Percentiles rank a stretch among this genome's conserved stretches.
Evolutionary conservation across 495 filamentous ascomycete genomes (phyloP).

Genomic region (Penicillium taxi): DNA sequence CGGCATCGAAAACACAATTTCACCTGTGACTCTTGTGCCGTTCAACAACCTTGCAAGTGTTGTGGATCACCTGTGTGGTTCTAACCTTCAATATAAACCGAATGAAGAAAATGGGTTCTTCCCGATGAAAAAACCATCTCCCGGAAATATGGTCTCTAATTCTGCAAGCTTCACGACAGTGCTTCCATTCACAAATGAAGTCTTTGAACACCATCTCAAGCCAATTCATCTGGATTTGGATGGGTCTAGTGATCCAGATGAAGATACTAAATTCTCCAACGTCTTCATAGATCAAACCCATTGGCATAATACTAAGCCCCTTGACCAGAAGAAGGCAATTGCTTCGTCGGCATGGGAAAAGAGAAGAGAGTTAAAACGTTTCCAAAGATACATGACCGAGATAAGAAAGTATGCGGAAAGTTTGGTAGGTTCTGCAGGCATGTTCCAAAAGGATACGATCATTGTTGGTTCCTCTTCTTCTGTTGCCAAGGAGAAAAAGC

Average conservation of each 20-base stretch:
- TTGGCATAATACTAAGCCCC: conserved; percentile 54
- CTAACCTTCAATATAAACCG: too few species aligned
- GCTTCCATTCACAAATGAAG: conserved; percentile 12
- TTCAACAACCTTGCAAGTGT: neutral
- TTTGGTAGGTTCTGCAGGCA: conserved; percentile 23
- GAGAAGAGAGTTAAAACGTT: conserved; percentile 8
- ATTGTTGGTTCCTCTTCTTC: conserved; percentile 4
- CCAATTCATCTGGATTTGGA: conserved; percentile 41
- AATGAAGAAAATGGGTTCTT: too few species aligned
- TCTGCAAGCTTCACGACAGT: neutral
- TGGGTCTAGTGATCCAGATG: conserved; percentile 5
- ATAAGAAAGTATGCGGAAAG: conserved; percentile 63
- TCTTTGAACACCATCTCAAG: conserved; percentile 49
- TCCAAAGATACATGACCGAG: conserved; percentile 19
- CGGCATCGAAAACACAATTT: neutral
- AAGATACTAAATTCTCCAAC: conserved; percentile 5
- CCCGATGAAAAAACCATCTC: too few species aligned
- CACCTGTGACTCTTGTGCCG: neutral
- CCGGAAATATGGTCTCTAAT: too few species aligned
- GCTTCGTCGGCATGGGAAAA: conserved; percentile 1
- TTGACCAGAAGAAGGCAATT: conserved; percentile 33
- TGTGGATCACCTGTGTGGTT: neutral
- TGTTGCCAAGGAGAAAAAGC: too few species aligned
- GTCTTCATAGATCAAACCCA: conserved; percentile 54
- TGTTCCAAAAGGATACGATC: neutral